Evolutionary conservation across 2,329 filamentous ascomycete species (phyloP).

Genomic region (Aspergillus sp.): DNA sequence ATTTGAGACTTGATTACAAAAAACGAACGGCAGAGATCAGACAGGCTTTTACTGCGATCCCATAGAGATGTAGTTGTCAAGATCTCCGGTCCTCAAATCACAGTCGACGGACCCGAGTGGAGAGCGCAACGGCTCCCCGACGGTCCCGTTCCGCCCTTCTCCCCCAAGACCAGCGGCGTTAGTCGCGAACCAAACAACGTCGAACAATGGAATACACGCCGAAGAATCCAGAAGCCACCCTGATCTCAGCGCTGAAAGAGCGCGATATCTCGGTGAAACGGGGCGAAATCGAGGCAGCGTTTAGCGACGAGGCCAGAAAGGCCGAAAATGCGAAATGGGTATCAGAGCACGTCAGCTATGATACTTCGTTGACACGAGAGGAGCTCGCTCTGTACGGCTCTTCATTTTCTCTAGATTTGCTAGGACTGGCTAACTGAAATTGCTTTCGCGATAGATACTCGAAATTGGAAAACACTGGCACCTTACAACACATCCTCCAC

Average conservation of each 20-base stretch:
- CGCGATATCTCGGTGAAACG: conserved; percentile 21
- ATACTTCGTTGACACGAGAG: conserved; percentile 33
- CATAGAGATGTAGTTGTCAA: no score
- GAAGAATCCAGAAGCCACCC: conserved; percentile 11
- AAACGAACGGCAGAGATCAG: no score
- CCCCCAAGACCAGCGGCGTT: no score
- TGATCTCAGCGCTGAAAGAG: conserved; percentile 23
- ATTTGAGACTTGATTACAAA: no score
- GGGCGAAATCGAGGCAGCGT: conserved; percentile 20
- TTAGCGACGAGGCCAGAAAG: conserved; percentile 13
- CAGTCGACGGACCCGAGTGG: not conserved
- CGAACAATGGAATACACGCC: conserved; percentile 9
- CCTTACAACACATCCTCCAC: conserved; percentile 21
- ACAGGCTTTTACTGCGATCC: no score
- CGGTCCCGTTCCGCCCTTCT: not conserved
- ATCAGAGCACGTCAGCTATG: conserved; percentile 20
- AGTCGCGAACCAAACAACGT: conserved; percentile 3
- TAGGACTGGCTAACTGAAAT: not conserved
- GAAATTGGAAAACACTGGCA: conserved; percentile 25
- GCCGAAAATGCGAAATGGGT: conserved; percentile 25
- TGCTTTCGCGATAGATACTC: conserved; percentile 19
- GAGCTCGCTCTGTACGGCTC: conserved; percentile 29
- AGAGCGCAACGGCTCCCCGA: not conserved
- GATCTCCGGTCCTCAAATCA: no score
- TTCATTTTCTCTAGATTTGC: not conserved